Evolutionary conservation across 2,329 filamentous ascomycete species (phyloP).

Genomic region (Pochonia chlamydosporia): DNA sequence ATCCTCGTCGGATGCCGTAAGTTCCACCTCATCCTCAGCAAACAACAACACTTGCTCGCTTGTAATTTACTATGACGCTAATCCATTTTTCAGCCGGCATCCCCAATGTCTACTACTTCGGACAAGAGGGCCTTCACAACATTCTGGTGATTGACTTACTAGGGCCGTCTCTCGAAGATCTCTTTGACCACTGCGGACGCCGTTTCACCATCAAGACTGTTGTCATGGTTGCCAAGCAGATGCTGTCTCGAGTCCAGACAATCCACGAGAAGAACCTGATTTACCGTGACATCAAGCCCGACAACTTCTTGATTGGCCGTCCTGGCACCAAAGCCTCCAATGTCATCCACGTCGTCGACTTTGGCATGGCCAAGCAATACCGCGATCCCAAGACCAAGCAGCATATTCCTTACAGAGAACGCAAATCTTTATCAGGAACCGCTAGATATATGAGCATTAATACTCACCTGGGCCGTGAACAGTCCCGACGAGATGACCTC

Average conservation of each 20-base stretch:
- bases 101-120: slow-evolving; percentile 98
- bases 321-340: slow-evolving; percentile 92
- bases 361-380: slow-evolving; percentile 99
- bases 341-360: slow-evolving; percentile 97
- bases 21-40: slow-evolving; percentile 27
- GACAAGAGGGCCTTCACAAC: slow-evolving; percentile 99
- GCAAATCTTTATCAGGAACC: slow-evolving; percentile 93
- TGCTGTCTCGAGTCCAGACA: slow-evolving; percentile 98
- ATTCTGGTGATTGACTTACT: slow-evolving; percentile 98
- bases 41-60: too few species aligned
- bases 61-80: background rate
- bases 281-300: slow-evolving; percentile 98
- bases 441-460: slow-evolving; percentile 99
- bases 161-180: slow-evolving; percentile 89
- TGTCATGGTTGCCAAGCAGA: slow-evolving; percentile 89
- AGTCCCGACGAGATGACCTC: slow-evolving; percentile 91
- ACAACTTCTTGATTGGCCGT: slow-evolving; percentile 99
- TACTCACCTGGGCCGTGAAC: slow-evolving; percentile 92
- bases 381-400: slow-evolving; percentile 98
- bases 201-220: slow-evolving; percentile 99
- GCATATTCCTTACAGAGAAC: slow-evolving; percentile 94
- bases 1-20: slow-evolving; percentile 98
- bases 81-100: slow-evolving; percentile 58
- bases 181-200: slow-evolving; percentile 99
- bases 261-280: slow-evolving; percentile 99